A percentile compares a stretch with the other conserved stretches of the same genome.
These are phyloP conservation scores for Acanthamoeba lenticulata DNA, from an alignment of 208 protist genomes.

Conservation along the genomic window DNA sequence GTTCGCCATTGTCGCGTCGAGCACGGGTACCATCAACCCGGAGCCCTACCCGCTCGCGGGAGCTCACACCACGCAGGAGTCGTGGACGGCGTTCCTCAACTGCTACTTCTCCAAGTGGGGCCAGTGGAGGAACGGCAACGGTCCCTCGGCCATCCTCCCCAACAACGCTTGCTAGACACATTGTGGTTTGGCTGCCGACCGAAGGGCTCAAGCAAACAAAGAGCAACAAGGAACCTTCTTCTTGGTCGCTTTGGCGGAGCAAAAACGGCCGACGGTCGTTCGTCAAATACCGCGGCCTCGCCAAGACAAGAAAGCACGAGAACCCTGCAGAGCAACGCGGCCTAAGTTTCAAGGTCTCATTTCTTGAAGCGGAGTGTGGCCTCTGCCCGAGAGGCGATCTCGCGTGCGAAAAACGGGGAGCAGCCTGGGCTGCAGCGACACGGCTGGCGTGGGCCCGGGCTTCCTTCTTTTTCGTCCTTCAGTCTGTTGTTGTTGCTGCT, in stretches of 20 bases:
- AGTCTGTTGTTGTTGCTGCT: too few relatives aligned
- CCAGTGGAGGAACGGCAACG: background rate
- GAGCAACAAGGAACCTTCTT: too few relatives aligned
- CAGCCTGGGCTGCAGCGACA: background rate
- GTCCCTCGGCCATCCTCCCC: background rate
- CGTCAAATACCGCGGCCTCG: background rate
- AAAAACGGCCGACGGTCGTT: background rate
- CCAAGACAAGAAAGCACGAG: too few relatives aligned
- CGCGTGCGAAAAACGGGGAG: background rate
- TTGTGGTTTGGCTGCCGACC: too few relatives aligned
- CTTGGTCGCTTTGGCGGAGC: too few relatives aligned
- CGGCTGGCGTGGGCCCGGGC: background rate
- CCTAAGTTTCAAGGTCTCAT: background rate
- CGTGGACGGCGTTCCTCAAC: background rate
- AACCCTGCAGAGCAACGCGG: background rate
- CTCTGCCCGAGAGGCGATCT: background rate
- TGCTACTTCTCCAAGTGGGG: conserved; percentile 42
- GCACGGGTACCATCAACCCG: background rate
- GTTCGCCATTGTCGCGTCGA: background rate
- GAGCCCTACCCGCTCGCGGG: conserved; percentile 8
- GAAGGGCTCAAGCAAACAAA: too few relatives aligned
- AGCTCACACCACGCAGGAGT: background rate
- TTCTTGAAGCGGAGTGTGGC: conserved; percentile 27
- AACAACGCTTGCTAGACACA: conserved; percentile 9
- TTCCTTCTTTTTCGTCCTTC: background rate